phyloP scores from a whole-genome alignment of 2,329 filamentous ascomycete species.

The Madurella fahalii region DNA sequence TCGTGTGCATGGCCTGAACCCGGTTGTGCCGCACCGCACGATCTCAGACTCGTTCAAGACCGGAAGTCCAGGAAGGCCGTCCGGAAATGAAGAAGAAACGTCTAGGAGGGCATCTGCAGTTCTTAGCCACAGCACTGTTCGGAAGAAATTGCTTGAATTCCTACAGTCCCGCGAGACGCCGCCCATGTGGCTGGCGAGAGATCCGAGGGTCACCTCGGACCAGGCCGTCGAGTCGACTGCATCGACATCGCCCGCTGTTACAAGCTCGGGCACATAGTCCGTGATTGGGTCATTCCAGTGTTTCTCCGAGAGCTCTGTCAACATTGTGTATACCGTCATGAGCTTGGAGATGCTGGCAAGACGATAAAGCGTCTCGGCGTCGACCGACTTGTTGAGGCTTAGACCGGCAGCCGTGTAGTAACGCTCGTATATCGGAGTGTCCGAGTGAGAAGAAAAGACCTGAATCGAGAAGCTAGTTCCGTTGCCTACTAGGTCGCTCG shows the following conservation, averaged over 20 bases:
- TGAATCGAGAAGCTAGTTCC: constrained; percentile 13
- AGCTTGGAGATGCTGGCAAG: constrained; percentile 43
- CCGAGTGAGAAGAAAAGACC: constrained; percentile 17
- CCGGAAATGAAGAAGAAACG: not conserved
- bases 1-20: constrained; percentile 10
- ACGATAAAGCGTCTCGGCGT: constrained; percentile 35
- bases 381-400: constrained; percentile 23
- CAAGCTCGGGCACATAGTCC: constrained; percentile 39
- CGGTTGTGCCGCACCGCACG: constrained; percentile 9
- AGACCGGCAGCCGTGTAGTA: constrained; percentile 19
- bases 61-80: constrained; percentile 11
- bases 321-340: constrained; percentile 38
- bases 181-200: constrained; percentile 22
- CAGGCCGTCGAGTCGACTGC: constrained; percentile 17
- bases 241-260: constrained; percentile 9
- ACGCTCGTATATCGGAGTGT: constrained; percentile 18
- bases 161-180: constrained; percentile 23
- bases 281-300: constrained; percentile 39
- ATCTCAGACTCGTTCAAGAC: constrained; percentile 8
- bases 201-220: constrained; percentile 23
- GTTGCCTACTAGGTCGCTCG: constrained; percentile 2
- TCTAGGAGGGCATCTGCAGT: constrained; percentile 5
- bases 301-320: constrained; percentile 36
- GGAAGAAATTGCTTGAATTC: not conserved
- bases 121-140: not conserved